Percentiles rank a stretch among this genome's conserved stretches.
These are phyloP conservation scores for Leccinum laetum DNA, from an alignment of 1,284 basidiomycete species.

Conservation along the genomic window DNA sequence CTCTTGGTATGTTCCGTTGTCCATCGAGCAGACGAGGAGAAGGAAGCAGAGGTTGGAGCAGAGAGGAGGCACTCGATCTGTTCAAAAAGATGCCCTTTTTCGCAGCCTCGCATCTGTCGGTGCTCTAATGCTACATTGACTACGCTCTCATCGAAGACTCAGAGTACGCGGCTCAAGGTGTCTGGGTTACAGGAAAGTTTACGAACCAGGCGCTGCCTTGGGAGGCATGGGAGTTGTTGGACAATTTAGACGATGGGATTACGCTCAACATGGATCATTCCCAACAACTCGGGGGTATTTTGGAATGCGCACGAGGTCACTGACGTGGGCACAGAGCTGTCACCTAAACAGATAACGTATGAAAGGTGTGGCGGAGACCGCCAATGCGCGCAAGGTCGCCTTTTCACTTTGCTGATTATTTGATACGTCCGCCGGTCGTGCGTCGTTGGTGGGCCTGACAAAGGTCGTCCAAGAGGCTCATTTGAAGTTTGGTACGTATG, in stretches of 20 bases:
- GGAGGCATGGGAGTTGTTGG: constrained; percentile 49
- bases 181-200: constrained; percentile 58
- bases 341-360: too few relatives aligned
- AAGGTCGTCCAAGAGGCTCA: constrained; percentile 45
- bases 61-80: constrained; percentile 58
- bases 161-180: constrained; percentile 58
- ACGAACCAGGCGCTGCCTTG: constrained; percentile 38
- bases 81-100: constrained; percentile 72
- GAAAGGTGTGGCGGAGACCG: too few relatives aligned
- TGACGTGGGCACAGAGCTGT: neutral
- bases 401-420: constrained; percentile 55
- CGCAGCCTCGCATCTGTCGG: constrained; percentile 67
- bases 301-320: neutral
- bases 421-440: constrained; percentile 38
- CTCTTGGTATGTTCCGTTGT: constrained; percentile 43
- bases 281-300: constrained; percentile 41
- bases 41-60: constrained; percentile 24
- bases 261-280: constrained; percentile 56
- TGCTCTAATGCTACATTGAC: constrained; percentile 68
- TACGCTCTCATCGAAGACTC: constrained; percentile 50
- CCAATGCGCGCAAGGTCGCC: constrained; percentile 58
- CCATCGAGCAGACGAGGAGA: neutral
- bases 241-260: constrained; percentile 47
- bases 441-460: constrained; percentile 7
- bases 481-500: constrained; percentile 37